phyloP scores from a whole-genome alignment of 345 rosid genomes.

The Syzygium grande region DNA sequence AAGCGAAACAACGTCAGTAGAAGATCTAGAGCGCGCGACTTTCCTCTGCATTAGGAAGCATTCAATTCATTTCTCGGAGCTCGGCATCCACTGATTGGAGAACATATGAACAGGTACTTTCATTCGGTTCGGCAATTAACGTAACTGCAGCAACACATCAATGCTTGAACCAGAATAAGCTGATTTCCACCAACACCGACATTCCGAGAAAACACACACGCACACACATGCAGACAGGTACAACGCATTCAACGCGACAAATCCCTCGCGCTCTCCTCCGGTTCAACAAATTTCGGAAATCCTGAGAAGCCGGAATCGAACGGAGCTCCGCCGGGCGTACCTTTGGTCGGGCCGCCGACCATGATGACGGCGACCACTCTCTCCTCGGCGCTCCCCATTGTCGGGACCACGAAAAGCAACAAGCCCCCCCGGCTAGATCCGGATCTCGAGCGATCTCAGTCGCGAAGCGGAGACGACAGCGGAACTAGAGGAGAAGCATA shows the following conservation, averaged over 20 bases:
- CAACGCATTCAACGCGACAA: not conserved
- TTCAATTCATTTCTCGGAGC: not conserved
- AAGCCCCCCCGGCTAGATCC: not conserved
- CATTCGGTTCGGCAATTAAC: not conserved
- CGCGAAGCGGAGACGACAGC: not conserved
- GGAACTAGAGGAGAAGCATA: not conserved
- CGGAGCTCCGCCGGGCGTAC: constrained; percentile 15
- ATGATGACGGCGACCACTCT: constrained; percentile 91
- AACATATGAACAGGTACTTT: not conserved
- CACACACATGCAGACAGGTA: not conserved
- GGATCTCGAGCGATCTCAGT: not conserved
- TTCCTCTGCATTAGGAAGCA: not conserved
- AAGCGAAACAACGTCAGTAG: not conserved
- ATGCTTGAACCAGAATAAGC: not conserved
- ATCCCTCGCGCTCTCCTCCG: not conserved
- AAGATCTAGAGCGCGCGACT: not conserved
- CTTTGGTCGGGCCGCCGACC: constrained; percentile 99
- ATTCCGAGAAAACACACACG: not conserved
- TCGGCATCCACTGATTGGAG: not conserved
- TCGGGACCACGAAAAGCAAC: not conserved
- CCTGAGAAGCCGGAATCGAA: not conserved
- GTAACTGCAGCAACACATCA: not conserved
- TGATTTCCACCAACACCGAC: not conserved
- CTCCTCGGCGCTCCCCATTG: constrained; percentile 68
- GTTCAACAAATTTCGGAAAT: not conserved